phyloP scores from a whole-genome alignment of 192 early-diverging fungal genomes.

The Linnemannia zychae region DNA sequence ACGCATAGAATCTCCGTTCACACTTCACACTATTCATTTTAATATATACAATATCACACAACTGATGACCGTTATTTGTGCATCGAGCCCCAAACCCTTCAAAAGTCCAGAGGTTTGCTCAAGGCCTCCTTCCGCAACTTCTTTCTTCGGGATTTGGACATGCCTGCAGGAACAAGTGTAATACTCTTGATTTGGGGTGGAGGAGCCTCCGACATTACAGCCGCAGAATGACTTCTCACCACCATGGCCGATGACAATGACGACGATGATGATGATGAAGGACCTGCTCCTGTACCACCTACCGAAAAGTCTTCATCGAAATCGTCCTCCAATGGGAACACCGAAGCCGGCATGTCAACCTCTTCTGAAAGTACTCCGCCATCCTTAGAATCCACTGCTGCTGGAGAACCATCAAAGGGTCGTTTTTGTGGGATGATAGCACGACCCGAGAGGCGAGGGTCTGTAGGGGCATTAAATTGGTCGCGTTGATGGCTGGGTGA shows the following conservation, averaged over 20 bases:
- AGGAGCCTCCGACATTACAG: background rate
- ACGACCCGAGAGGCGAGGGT: background rate
- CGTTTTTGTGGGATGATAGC: background rate
- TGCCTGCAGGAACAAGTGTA: constrained; percentile 7
- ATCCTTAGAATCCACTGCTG: background rate
- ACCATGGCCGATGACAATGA: background rate
- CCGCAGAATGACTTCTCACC: background rate
- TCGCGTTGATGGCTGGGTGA: background rate
- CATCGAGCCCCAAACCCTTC: background rate
- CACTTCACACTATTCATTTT: background rate
- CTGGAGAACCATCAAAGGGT: background rate
- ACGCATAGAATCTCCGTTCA: background rate
- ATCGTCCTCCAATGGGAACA: background rate
- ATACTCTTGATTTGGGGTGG: background rate
- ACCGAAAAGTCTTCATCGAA: background rate
- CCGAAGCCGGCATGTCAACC: background rate
- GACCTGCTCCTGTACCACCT: background rate
- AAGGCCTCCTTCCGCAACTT: constrained; percentile 13
- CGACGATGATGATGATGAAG: background rate
- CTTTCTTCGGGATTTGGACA: constrained; percentile 15
- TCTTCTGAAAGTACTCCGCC: background rate
- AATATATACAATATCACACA: background rate
- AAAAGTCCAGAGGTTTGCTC: background rate
- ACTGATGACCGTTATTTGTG: background rate
- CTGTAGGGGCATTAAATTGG: background rate